Evolutionary conservation across 345 rosid species (phyloP).

Genomic region (Melaleuca alternifolia): DNA sequence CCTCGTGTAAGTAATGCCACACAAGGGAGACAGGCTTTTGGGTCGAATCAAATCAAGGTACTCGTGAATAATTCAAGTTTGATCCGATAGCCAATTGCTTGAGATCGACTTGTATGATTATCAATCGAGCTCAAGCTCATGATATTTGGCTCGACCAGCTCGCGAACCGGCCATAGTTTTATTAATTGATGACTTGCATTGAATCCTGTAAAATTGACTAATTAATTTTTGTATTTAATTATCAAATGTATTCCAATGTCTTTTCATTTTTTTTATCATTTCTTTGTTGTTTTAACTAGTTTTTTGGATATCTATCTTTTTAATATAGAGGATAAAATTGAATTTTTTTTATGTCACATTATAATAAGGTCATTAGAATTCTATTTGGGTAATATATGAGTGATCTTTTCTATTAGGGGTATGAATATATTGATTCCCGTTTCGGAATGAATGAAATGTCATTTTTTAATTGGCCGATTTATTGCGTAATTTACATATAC

Average conservation of each 20-base stretch:
- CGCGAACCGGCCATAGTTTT: rapidly evolving
- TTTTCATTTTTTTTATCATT: neutral
- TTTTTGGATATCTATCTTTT: neutral
- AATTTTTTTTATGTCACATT: neutral
- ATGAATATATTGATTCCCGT: neutral
- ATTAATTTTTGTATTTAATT: neutral
- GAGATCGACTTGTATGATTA: too few relatives aligned
- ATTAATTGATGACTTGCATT: neutral
- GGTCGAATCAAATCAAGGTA: neutral
- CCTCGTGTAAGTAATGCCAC: neutral
- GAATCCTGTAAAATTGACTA: neutral
- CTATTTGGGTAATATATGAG: neutral
- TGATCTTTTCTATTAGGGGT: neutral
- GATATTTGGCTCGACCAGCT: neutral
- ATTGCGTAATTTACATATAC: too few relatives aligned
- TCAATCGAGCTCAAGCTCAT: neutral
- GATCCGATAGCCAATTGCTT: neutral
- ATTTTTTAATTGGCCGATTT: neutral
- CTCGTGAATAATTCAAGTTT: neutral
- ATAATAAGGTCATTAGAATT: neutral
- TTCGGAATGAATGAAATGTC: rapidly evolving
- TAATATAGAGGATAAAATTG: neutral
- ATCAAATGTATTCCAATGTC: neutral
- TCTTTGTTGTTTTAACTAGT: neutral
- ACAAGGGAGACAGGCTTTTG: neutral